These are phyloP conservation scores for Arabidopsis lyrata DNA, from an alignment of 441 rosid genomes.

Conservation along the genomic window DNA sequence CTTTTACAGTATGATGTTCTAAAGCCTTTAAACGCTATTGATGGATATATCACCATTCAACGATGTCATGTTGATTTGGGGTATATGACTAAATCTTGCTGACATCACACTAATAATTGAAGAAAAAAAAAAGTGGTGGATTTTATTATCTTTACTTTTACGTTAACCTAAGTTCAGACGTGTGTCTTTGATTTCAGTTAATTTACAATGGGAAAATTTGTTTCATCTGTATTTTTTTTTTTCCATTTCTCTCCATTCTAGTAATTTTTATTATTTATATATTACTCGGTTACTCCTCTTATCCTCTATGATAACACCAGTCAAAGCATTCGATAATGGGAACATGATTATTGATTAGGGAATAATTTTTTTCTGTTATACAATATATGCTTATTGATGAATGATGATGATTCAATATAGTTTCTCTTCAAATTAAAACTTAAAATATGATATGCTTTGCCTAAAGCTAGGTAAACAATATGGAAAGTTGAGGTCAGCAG, in stretches of 20 bases:
- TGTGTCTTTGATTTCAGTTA: background rate
- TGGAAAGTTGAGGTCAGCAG: slow-evolving; percentile 30
- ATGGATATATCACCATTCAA: no score
- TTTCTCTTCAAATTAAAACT: no score
- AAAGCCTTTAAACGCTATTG: background rate
- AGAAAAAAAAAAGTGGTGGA: background rate
- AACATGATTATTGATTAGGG: background rate
- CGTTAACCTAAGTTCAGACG: background rate
- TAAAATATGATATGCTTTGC: background rate
- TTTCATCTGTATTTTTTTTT: no score
- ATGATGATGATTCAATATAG: no score
- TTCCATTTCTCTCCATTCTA: no score
- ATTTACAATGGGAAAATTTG: background rate
- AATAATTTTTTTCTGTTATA: no score
- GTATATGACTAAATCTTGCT: background rate
- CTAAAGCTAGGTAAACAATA: background rate
- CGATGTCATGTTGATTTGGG: background rate
- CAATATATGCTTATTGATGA: no score
- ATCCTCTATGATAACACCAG: no score
- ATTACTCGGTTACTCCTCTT: no score
- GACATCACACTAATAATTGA: background rate
- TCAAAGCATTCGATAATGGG: no score
- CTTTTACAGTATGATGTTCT: background rate
- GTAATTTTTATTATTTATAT: no score
- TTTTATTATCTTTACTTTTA: no score